These are phyloP conservation scores for Cichorium intybus DNA, from an alignment of 140 eudicot genomes.

Conservation along the genomic window DNA sequence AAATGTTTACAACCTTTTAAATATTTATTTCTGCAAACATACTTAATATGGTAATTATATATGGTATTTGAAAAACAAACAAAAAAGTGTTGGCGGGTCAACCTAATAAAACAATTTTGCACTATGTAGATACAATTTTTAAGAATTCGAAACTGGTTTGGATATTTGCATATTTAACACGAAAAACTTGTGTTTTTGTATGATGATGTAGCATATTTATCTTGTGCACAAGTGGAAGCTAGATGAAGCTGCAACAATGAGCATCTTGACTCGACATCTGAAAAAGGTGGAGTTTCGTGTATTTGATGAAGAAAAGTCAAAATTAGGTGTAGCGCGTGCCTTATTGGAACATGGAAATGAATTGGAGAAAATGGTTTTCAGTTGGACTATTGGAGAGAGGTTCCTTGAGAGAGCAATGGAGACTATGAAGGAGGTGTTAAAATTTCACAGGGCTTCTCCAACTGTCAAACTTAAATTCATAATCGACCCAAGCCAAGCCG, in stretches of 20 bases:
- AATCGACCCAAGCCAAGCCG: neutral
- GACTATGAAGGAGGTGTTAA: conserved; percentile 2
- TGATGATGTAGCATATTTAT: neutral
- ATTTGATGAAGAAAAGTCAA: conserved; percentile 11
- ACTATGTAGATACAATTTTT: too few relatives aligned
- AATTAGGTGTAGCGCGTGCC: conserved; percentile 11
- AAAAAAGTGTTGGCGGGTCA: neutral
- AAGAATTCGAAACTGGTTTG: neutral
- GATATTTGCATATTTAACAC: neutral
- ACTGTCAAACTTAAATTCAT: neutral
- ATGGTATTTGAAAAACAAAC: neutral
- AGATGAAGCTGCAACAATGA: neutral
- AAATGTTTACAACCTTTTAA: too few relatives aligned
- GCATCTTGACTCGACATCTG: conserved; percentile 6
- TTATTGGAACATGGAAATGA: conserved; percentile 14
- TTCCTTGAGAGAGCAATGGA: neutral
- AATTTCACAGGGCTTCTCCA: conserved; percentile 5
- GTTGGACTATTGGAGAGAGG: conserved; percentile 5
- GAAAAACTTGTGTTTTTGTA: neutral
- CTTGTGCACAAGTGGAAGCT: neutral
- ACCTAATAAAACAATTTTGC: neutral
- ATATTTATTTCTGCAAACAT: neutral
- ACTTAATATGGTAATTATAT: neutral
- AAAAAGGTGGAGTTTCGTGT: conserved; percentile 21
- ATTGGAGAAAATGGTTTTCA: conserved; percentile 26